These are phyloP conservation scores for Insectozyma bohioensis DNA, from an alignment of 1,139 yeast species.

Conservation along the genomic window DNA sequence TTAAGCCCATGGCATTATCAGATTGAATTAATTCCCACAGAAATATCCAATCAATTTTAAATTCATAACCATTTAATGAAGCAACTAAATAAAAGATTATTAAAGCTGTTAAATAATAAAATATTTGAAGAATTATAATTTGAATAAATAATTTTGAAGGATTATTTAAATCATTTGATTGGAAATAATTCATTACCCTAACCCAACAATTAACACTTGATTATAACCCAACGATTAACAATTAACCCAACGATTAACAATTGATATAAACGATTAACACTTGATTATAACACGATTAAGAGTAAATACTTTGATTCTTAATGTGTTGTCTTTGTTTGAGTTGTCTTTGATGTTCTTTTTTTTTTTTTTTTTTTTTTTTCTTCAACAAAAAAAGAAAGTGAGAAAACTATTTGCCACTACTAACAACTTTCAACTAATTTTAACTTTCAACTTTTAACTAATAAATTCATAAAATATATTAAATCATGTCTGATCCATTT, in stretches of 20 bases:
- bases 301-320: too few species aligned
- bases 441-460: background rate
- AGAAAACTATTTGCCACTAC: slow-evolving; percentile 3
- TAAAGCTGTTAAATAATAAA: slow-evolving; percentile 65
- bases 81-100: slow-evolving; percentile 57
- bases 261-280: too few species aligned
- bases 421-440: background rate
- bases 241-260: too few species aligned
- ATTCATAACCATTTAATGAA: slow-evolving; percentile 60
- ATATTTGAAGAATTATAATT: slow-evolving; percentile 61
- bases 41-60: slow-evolving; percentile 69
- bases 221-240: too few species aligned
- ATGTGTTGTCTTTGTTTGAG: too few species aligned
- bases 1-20: slow-evolving; percentile 80
- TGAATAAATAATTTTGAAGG: slow-evolving; percentile 49
- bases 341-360: too few species aligned
- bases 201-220: too few species aligned
- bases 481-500: slow-evolving; percentile 48
- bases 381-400: slow-evolving; percentile 1
- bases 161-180: slow-evolving; percentile 15
- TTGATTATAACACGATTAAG: too few species aligned
- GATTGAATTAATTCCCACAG: slow-evolving; percentile 76
- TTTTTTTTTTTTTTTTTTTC: background rate
- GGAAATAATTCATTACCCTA: too few species aligned
- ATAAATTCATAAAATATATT: slow-evolving; percentile 1